Conservation (phyloP, 371 early-diverging fungal species). For the Conidiobolus incongruus region DNA sequence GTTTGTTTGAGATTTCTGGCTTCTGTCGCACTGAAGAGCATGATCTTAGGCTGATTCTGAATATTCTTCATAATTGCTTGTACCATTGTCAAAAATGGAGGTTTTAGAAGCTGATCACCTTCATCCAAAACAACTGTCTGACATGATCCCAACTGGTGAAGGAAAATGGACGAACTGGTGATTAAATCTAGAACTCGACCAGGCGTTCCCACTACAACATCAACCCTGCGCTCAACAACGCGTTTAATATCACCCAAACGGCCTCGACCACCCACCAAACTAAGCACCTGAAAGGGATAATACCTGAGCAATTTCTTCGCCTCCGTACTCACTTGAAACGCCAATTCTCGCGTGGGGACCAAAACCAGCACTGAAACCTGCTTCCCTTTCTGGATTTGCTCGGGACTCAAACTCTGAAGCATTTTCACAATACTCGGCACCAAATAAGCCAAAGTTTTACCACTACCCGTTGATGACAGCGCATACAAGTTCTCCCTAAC, state of each 20-base stretch:
- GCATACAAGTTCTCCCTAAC: slow-evolving; percentile 56
- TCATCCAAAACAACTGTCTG: slow-evolving; percentile 81
- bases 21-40: too few species aligned
- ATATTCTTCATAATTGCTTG: slow-evolving; percentile 27
- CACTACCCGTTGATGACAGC: slow-evolving; percentile 96
- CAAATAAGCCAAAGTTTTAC: slow-evolving; percentile 89
- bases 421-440: slow-evolving; percentile 67
- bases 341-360: slow-evolving; percentile 94
- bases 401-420: slow-evolving; percentile 6
- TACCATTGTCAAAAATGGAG: slow-evolving; percentile 93
- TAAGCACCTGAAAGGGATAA: slow-evolving; percentile 44
- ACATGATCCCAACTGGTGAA: slow-evolving; percentile 24
- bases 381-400: slow-evolving; percentile 17
- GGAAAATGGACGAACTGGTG: slow-evolving; percentile 26
- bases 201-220: slow-evolving; percentile 91
- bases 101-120: slow-evolving; percentile 94
- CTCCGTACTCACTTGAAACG: slow-evolving; percentile 78
- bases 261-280: slow-evolving; percentile 79
- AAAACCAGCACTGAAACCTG: slow-evolving; percentile 58
- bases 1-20: too few species aligned
- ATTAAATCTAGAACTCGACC: slow-evolving; percentile 82
- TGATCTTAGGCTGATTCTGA: too few species aligned
- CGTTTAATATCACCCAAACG: slow-evolving; percentile 10
- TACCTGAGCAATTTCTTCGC: slow-evolving; percentile 36
- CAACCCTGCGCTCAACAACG: slow-evolving; percentile 38